These are phyloP conservation scores for Capsicum chinense DNA, from an alignment of 257 asterid genomes.

Conservation along the genomic window DNA sequence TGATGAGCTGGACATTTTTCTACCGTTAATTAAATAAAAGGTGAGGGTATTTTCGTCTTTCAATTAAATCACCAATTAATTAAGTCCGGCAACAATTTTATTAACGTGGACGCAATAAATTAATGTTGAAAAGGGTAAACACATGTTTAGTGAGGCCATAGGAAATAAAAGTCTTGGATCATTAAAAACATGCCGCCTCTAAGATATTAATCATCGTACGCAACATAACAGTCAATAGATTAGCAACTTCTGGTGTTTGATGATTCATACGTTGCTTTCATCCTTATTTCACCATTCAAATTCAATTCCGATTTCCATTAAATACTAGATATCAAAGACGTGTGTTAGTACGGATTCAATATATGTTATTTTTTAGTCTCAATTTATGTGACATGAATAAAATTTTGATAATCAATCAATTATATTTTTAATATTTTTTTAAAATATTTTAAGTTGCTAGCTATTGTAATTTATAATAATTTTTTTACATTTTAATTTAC, in stretches of 20 bases:
- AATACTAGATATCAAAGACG: too few species aligned
- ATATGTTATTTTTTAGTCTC: too few species aligned
- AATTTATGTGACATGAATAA: too few species aligned
- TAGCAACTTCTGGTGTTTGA: neutral
- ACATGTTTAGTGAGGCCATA: neutral
- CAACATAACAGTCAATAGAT: neutral
- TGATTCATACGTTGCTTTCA: neutral
- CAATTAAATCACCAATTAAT: neutral
- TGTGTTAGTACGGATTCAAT: too few species aligned
- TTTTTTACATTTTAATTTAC: too few species aligned
- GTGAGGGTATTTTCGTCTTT: neutral
- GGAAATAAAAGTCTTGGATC: neutral
- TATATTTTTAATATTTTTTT: too few species aligned
- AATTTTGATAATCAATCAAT: too few species aligned
- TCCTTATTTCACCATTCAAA: neutral
- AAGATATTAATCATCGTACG: neutral
- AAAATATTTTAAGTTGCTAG: too few species aligned
- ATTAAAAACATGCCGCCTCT: neutral
- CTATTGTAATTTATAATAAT: too few species aligned
- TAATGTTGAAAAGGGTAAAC: neutral
- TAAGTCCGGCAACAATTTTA: neutral
- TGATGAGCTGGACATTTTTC: neutral
- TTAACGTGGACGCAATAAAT: neutral
- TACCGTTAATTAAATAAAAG: neutral
- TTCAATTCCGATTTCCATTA: too few species aligned